Evolutionary conservation across 805 yeast species (phyloP).

Genomic region (Metschnikowia corniflorae): DNA sequence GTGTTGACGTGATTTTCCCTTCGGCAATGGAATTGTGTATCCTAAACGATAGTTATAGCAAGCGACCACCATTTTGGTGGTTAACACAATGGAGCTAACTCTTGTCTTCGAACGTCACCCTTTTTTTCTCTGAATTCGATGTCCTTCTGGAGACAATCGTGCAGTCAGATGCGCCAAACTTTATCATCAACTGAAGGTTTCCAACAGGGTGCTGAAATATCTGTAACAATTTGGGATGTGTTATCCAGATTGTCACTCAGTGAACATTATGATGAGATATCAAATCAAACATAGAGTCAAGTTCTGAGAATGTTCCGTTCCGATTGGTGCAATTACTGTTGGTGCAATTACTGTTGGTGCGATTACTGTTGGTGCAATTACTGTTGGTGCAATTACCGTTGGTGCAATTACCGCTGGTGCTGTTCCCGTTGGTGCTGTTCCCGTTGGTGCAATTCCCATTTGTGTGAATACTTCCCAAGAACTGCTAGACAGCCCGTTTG

Average conservation of each 20-base stretch:
- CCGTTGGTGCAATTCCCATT: too few species aligned
- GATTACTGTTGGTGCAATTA: too few species aligned
- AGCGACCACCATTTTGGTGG: constrained; percentile 39
- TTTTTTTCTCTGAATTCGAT: constrained; percentile 15
- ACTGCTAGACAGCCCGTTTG: too few species aligned
- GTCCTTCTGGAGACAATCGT: constrained; percentile 39
- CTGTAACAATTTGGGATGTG: constrained; percentile 8
- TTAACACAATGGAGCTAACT: constrained; percentile 88
- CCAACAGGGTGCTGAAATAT: constrained; percentile 16
- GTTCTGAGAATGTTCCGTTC: constrained; percentile 87
- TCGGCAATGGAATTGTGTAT: constrained; percentile 61
- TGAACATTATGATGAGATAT: constrained; percentile 61
- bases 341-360: too few species aligned
- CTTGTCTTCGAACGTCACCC: constrained; percentile 59
- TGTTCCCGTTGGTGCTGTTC: too few species aligned
- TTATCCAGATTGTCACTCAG: constrained; percentile 10
- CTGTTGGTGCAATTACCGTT: too few species aligned
- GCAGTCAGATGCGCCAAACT: constrained; percentile 69
- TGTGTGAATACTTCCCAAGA: too few species aligned
- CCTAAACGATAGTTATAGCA: constrained; percentile 77
- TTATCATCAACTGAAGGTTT: constrained; percentile 19
- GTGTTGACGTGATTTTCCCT: constrained; percentile 19
- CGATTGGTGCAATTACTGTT: too few species aligned
- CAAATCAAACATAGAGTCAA: constrained; percentile 84
- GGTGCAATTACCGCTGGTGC: too few species aligned